Conservation (phyloP, 306 rosid species). For the Cucumis melo region DNA sequence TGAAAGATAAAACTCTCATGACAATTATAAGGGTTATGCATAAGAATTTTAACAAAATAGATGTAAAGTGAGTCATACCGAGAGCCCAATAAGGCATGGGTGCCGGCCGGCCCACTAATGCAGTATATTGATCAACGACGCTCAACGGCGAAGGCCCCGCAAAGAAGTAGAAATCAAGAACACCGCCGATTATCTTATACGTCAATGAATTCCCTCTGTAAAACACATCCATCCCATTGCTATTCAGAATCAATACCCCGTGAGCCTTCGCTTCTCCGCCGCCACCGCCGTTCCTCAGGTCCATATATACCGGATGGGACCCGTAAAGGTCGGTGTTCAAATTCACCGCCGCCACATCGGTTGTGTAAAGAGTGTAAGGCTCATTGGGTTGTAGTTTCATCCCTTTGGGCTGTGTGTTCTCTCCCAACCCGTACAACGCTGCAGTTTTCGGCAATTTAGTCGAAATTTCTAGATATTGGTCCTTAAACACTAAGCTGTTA, state of each 20-base stretch:
- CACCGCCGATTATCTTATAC: conserved; percentile 79
- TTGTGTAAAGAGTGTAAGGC: conserved; percentile 72
- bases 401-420: conserved; percentile 87
- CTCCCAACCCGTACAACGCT: conserved; percentile 74
- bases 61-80: conserved; percentile 27
- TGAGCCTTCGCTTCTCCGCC: conserved; percentile 62
- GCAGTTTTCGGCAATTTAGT: conserved; percentile 69
- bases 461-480: conserved; percentile 86
- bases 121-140: conserved; percentile 89
- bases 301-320: conserved; percentile 86
- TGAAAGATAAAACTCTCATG: no score
- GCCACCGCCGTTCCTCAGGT: conserved; percentile 46
- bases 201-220: conserved; percentile 67
- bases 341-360: conserved; percentile 69
- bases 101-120: conserved; percentile 86
- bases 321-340: conserved; percentile 86
- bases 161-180: conserved; percentile 85
- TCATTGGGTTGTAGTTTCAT: conserved; percentile 66
- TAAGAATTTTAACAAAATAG: no score
- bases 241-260: conserved; percentile 71
- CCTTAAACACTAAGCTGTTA: conserved; percentile 62
- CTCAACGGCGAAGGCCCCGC: conserved; percentile 63
- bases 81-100: conserved; percentile 98
- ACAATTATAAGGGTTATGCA: no score
- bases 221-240: conserved; percentile 95